A percentile compares a stretch with the other conserved stretches of the same genome.
phyloP scores from a whole-genome alignment of 2,329 filamentous ascomycete species.

The Periconia macrospinosa region DNA sequence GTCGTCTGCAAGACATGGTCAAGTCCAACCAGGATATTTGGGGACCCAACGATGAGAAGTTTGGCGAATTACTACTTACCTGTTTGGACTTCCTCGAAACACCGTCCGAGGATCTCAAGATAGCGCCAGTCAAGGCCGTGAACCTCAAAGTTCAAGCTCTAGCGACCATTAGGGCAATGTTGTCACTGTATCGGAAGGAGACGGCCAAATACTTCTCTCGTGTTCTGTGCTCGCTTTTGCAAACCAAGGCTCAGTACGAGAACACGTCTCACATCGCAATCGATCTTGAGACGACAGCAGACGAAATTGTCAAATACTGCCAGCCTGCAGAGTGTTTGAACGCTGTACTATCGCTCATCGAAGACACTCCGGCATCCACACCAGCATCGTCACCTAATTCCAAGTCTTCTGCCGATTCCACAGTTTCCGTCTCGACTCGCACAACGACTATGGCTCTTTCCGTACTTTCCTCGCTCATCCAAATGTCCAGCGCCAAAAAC shows the following conservation, averaged over 20 bases:
- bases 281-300: slow-evolving; percentile 72
- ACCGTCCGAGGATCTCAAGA: slow-evolving; percentile 48
- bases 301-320: slow-evolving; percentile 69
- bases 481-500: slow-evolving; percentile 36
- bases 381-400: slow-evolving; percentile 33
- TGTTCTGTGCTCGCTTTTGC: slow-evolving; percentile 68
- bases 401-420: slow-evolving; percentile 35
- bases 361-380: slow-evolving; percentile 28
- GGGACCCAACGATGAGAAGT: slow-evolving; percentile 68
- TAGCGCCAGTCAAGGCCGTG: slow-evolving; percentile 66
- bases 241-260: slow-evolving; percentile 67
- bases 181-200: slow-evolving; percentile 66
- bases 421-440: slow-evolving; percentile 24
- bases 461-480: slow-evolving; percentile 42
- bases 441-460: slow-evolving; percentile 44
- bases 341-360: slow-evolving; percentile 42
- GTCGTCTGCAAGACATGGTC: slow-evolving; percentile 74
- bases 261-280: slow-evolving; percentile 71
- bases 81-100: slow-evolving; percentile 74
- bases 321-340: slow-evolving; percentile 58
- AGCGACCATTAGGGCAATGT: slow-evolving; percentile 71
- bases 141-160: slow-evolving; percentile 76
- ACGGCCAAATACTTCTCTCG: slow-evolving; percentile 70
- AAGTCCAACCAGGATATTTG: slow-evolving; percentile 66
- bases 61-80: slow-evolving; percentile 67